Evolutionary conservation across 371 early-diverging fungal genomes (phyloP).

Genomic region (Actinomortierella ambigua): DNA sequence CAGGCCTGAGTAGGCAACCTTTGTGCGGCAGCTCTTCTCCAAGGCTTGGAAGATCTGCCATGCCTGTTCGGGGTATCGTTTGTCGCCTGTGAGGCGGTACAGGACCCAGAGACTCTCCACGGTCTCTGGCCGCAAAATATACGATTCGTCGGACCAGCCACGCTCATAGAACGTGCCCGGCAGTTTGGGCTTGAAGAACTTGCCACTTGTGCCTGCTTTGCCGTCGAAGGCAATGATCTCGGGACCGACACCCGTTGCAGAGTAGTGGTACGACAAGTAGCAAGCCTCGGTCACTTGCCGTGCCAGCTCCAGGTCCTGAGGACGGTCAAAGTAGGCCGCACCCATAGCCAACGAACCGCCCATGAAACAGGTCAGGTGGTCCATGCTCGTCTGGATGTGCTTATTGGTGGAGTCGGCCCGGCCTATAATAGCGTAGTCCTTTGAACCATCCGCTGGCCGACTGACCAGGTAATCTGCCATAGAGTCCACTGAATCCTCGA

Average conservation of each 20-base stretch:
- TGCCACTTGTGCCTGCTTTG: neutral
- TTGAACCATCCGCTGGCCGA: slow-evolving; percentile 42
- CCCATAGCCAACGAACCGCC: slow-evolving; percentile 76
- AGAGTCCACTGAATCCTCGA: slow-evolving; percentile 50
- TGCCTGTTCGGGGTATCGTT: slow-evolving; percentile 74
- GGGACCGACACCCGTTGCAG: slow-evolving; percentile 61
- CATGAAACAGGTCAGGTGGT: slow-evolving; percentile 70
- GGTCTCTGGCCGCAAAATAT: slow-evolving; percentile 59
- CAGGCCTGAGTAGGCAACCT: slow-evolving; percentile 68
- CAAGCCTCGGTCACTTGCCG: slow-evolving; percentile 62
- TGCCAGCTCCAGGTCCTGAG: slow-evolving; percentile 52
- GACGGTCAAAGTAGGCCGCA: slow-evolving; percentile 53
- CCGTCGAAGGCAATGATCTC: slow-evolving; percentile 51
- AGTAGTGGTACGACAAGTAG: slow-evolving; percentile 60
- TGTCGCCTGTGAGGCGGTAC: slow-evolving; percentile 77
- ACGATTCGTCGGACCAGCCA: slow-evolving; percentile 22
- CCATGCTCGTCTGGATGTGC: slow-evolving; percentile 48
- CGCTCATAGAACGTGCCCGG: slow-evolving; percentile 22
- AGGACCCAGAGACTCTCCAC: slow-evolving; percentile 78
- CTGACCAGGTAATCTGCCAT: slow-evolving; percentile 59
- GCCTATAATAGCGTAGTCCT: slow-evolving; percentile 54
- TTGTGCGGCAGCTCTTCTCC: slow-evolving; percentile 66
- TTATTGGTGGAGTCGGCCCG: slow-evolving; percentile 42
- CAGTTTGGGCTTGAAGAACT: slow-evolving; percentile 5
- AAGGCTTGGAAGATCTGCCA: slow-evolving; percentile 75